These are phyloP conservation scores for Arabidopsis suecica DNA, from an alignment of 345 rosid genomes.

Conservation along the genomic window DNA sequence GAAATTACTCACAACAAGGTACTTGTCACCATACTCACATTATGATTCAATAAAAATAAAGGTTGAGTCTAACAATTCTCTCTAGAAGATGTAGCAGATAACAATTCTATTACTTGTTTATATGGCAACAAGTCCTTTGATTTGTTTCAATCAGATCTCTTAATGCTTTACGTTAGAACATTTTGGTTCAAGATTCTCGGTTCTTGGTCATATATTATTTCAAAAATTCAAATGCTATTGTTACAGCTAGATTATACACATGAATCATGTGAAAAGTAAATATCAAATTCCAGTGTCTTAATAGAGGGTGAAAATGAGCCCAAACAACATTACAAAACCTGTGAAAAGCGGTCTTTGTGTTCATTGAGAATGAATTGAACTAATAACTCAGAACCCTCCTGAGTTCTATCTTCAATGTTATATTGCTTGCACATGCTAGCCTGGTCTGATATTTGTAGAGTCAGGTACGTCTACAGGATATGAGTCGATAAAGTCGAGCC, in stretches of 20 bases:
- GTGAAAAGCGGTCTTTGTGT: conserved; percentile 17
- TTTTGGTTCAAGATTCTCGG: conserved; percentile 16
- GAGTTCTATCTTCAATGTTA: conserved; percentile 29
- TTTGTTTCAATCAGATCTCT: conserved; percentile 11
- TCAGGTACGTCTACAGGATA: conserved; percentile 49
- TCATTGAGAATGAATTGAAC: conserved; percentile 26
- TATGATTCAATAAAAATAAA: too few relatives aligned
- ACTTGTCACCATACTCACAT: too few relatives aligned
- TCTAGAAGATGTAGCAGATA: conserved; percentile 8
- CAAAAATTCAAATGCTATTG: not conserved
- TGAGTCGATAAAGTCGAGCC: conserved; percentile 53
- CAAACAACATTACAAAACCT: conserved; percentile 31
- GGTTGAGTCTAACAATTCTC: not conserved
- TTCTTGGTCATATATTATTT: not conserved
- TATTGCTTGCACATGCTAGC: conserved; percentile 23
- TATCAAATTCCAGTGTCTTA: conserved; percentile 10
- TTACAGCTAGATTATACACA: conserved; percentile 8
- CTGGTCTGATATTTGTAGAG: conserved; percentile 28
- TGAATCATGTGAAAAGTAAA: conserved; percentile 14
- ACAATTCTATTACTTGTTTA: conserved; percentile 1
- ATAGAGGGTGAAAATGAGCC: conserved; percentile 22
- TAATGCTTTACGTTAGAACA: not conserved
- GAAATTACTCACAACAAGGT: too few relatives aligned
- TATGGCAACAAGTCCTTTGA: conserved; percentile 1
- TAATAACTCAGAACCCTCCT: conserved; percentile 12